Base-by-base conservation (phyloP, 768 basidiomycete species). In the Tulasnella sp. region DNA sequence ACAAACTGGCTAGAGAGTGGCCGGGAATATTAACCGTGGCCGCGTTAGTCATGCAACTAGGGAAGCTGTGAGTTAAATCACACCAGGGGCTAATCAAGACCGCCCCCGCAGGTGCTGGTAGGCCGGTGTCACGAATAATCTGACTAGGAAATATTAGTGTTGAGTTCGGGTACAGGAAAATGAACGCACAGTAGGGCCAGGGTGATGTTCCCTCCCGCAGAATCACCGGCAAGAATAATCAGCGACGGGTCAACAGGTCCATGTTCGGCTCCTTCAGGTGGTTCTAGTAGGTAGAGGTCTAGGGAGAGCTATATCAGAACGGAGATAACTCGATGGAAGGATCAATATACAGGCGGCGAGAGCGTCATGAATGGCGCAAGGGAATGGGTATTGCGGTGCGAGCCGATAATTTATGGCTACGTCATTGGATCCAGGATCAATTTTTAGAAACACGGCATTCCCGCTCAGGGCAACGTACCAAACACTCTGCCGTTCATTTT, bases 301-400 rank as follows among this genome's bases (percentile, higher is more conserved):
- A 13, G 20, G 6, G 57, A 20, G 23, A 20, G 15, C 32, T 0
- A 15, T 20, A 10, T 75, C 20, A 75, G 42, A 20, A 10, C 11
- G 4, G 29, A 35, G 23, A n/a, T 48, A 37, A 40, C 18, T 75
- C 48, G 20, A 15, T 13, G 51, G 9, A 29, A 70, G 6, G 0
- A 20, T 69, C 73, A 40, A 83, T 90, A 81, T 81, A 94, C 93
- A 99, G 10, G 95, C 91, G 2, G 97, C 93, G 15, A 99, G 82
- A 44, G 91, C 86, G 83, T 99, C 97, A 81, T 98, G 96, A 9
- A 98, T 84, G 0, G 92, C 94, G 80, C 94, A 95, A n/a, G 97
- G 97, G 83, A 98, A 98, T 1, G 97, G 97, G 81, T 97, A 99
- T 84, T 98, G 97, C 0, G 97, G 97, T 18, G 96, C 93, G n/a